Evolutionary conservation across 495 filamentous ascomycete genomes (phyloP).

Genomic region (Podospora didyma): DNA sequence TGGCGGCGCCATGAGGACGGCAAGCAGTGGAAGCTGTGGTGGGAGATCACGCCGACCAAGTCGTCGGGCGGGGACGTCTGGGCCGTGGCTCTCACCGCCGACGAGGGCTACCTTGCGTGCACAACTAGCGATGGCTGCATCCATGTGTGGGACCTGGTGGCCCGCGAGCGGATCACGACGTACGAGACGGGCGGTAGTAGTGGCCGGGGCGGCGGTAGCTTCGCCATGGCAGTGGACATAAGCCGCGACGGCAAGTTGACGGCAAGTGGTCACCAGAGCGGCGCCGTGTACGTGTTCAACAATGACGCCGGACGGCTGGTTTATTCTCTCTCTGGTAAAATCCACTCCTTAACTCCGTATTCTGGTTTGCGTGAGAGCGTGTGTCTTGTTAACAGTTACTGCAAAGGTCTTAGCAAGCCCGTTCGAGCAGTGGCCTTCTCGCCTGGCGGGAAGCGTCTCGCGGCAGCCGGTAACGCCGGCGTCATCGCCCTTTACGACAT

Average conservation of each 20-base stretch:
- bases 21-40: constrained; percentile 47
- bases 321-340: constrained; percentile 77
- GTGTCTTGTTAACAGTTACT: neutral
- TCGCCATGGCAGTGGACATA: constrained; percentile 84
- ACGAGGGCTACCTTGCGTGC: constrained; percentile 77
- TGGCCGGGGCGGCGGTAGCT: constrained; percentile 42
- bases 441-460: constrained; percentile 75
- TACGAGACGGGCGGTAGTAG: constrained; percentile 81
- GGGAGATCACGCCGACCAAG: constrained; percentile 28
- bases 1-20: constrained; percentile 58
- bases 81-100: constrained; percentile 78
- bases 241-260: constrained; percentile 74
- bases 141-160: constrained; percentile 76
- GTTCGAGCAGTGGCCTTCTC: constrained; percentile 83
- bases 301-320: constrained; percentile 81
- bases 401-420: constrained; percentile 76
- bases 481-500: constrained; percentile 91
- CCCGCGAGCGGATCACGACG: constrained; percentile 52
- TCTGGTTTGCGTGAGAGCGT: too few relatives aligned
- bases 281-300: constrained; percentile 90
- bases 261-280: constrained; percentile 89
- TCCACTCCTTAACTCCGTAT: neutral
- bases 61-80: constrained; percentile 65
- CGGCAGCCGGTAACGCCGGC: constrained; percentile 86
- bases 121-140: constrained; percentile 80